A percentile compares a stretch with the other conserved stretches of the same genome.
Evolutionary conservation across 75 land plant species (phyloP).

Genomic region (Cupressus sempervirens): DNA sequence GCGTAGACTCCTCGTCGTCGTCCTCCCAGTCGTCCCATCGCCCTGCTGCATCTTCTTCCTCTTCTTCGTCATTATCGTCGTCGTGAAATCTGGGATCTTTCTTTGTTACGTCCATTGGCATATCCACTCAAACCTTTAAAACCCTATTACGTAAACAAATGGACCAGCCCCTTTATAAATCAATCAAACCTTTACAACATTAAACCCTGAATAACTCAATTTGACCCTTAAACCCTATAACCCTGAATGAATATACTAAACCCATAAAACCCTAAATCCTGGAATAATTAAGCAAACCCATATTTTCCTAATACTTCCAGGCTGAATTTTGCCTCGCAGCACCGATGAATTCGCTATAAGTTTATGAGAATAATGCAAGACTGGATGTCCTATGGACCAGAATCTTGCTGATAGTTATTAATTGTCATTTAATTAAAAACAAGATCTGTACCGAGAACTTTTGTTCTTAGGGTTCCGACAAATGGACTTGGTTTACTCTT

Average conservation of each 20-base stretch:
- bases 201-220: not conserved
- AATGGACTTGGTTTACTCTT: not conserved
- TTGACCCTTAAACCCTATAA: not conserved
- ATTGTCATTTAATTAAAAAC: not conserved
- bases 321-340: not conserved
- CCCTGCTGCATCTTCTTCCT: conserved; percentile 38
- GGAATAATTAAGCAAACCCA: not conserved
- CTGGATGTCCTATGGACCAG: not conserved
- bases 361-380: not conserved
- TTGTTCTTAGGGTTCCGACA: not conserved
- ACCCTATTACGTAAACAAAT: too few species aligned
- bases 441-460: not conserved
- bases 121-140: not conserved
- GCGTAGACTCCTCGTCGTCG: conserved; percentile 23
- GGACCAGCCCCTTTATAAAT: too few species aligned
- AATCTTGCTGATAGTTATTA: too few species aligned
- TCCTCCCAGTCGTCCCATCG: conserved; percentile 75
- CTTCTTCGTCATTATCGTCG: conserved; percentile 16
- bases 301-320: not conserved
- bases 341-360: not conserved
- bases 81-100: conserved; percentile 3
- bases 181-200: too few species aligned
- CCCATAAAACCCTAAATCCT: not conserved
- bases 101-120: not conserved
- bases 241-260: not conserved